Evolutionary conservation across 495 filamentous ascomycete species (phyloP).

Genomic region (Alectoria sarmentosa): DNA sequence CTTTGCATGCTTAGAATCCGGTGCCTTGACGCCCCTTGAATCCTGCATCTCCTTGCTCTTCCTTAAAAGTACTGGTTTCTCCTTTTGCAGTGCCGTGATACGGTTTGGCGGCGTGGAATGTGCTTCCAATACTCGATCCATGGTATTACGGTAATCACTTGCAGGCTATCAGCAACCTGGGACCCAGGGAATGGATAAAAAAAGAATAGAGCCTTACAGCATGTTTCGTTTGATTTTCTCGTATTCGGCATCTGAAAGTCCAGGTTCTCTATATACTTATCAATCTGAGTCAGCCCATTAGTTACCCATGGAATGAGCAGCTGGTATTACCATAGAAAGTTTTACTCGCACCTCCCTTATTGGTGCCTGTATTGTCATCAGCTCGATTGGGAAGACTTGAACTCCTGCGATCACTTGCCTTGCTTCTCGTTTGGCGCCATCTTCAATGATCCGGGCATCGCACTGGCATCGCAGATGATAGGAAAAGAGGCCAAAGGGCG

Average conservation of each 20-base stretch:
- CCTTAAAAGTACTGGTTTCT: not conserved
- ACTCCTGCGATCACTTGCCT: not conserved
- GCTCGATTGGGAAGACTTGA: not conserved
- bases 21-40: not conserved
- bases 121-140: conserved; percentile 1
- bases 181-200: not conserved
- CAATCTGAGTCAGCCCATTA: not conserved
- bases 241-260: not conserved
- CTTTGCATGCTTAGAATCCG: not conserved
- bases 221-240: conserved; percentile 5
- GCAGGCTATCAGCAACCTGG: not conserved
- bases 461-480: not conserved
- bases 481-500: not conserved
- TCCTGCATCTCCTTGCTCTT: not conserved
- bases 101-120: not conserved
- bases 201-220: not conserved
- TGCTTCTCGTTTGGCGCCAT: not conserved
- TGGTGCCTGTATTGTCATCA: not conserved
- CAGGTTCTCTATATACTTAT: conserved; percentile 3
- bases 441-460: not conserved
- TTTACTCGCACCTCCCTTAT: not conserved
- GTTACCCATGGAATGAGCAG: not conserved
- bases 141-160: conserved; percentile 3
- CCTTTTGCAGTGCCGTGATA: not conserved
- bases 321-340: not conserved